phyloP scores from a whole-genome alignment of 2,329 filamentous ascomycete species.

The Pyricularia sp. region DNA sequence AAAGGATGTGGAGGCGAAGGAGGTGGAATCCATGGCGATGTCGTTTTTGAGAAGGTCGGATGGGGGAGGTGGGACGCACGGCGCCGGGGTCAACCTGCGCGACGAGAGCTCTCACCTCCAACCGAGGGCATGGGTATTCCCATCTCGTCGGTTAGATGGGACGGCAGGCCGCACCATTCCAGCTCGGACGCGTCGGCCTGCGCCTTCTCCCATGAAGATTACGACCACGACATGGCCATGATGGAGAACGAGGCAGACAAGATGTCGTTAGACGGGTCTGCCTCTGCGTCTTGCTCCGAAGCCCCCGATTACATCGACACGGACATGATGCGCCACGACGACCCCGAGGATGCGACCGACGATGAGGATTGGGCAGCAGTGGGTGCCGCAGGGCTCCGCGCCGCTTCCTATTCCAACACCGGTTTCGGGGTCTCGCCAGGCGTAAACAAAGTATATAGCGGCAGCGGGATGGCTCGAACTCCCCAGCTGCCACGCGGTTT shows the following conservation, averaged over 20 bases:
- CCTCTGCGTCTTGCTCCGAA: conserved; percentile 67
- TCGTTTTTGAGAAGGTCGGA: conserved; percentile 89
- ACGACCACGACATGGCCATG: conserved; percentile 32
- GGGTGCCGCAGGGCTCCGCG: conserved; percentile 74
- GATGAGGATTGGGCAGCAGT: conserved; percentile 94
- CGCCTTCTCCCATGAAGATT: conserved; percentile 55
- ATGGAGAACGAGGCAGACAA: conserved; percentile 83
- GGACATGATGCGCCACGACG: conserved; percentile 52
- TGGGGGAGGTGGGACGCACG: conserved; percentile 95
- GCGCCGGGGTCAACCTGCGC: conserved; percentile 53
- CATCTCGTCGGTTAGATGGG: conserved; percentile 38
- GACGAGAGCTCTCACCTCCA: conserved; percentile 31
- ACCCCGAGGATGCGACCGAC: conserved; percentile 80
- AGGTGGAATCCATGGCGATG: conserved; percentile 56
- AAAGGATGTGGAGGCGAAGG: conserved; percentile 49
- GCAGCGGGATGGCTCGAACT: conserved; percentile 40
- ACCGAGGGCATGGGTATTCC: conserved; percentile 43
- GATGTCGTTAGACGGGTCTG: conserved; percentile 74
- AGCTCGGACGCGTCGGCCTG: conserved; percentile 54
- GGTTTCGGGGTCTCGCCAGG: conserved; percentile 11
- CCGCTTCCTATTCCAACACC: conserved; percentile 47
- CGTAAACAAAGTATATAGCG: conserved; percentile 39
- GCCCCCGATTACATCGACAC: conserved; percentile 52
- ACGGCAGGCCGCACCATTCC: conserved; percentile 46
- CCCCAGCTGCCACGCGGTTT: conserved; percentile 40